Evolutionary conservation across 2,329 filamentous ascomycete species (phyloP).

Genomic region (Ramularia endophylla): DNA sequence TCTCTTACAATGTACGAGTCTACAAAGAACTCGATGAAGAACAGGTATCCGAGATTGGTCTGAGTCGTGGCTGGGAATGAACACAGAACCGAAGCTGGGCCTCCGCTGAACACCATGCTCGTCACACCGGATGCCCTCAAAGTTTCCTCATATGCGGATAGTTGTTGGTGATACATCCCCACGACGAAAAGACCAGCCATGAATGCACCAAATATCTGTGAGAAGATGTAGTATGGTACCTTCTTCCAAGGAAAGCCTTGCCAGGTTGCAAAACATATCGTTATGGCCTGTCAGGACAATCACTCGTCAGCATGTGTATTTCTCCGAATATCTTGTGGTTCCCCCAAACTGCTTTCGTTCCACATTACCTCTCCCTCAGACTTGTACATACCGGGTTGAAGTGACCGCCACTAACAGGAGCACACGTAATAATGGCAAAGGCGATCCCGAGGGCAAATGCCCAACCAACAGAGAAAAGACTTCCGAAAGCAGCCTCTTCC

Average conservation of each 20-base stretch:
- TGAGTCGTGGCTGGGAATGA: constrained; percentile 48
- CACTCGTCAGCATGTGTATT: constrained; percentile 5
- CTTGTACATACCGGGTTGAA: constrained; percentile 18
- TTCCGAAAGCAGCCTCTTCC: constrained; percentile 42
- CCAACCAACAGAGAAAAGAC: constrained; percentile 50
- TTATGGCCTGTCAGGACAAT: constrained; percentile 32
- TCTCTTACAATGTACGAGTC: constrained; percentile 49
- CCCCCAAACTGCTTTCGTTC: too few relatives aligned
- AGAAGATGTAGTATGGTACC: constrained; percentile 52
- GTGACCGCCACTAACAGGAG: constrained; percentile 44
- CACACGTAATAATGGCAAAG: constrained; percentile 54
- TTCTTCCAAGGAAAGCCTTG: constrained; percentile 56
- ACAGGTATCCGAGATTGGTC: constrained; percentile 51
- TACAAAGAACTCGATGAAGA: constrained; percentile 56
- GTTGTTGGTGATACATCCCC: constrained; percentile 51
- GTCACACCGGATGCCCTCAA: constrained; percentile 33
- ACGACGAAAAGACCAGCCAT: constrained; percentile 51
- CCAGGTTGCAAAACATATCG: constrained; percentile 42
- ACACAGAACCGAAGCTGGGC: constrained; percentile 49
- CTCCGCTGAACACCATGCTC: constrained; percentile 41
- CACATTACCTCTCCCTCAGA: too few relatives aligned
- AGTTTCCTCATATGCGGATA: constrained; percentile 37
- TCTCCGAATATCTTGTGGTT: too few relatives aligned
- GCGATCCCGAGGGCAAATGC: constrained; percentile 54
- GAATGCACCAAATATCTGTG: constrained; percentile 52